A percentile compares a stretch with the other conserved stretches of the same genome.
These are phyloP conservation scores for Beverwykella pulmonaria DNA, from an alignment of 495 filamentous ascomycete species.

Conservation along the genomic window DNA sequence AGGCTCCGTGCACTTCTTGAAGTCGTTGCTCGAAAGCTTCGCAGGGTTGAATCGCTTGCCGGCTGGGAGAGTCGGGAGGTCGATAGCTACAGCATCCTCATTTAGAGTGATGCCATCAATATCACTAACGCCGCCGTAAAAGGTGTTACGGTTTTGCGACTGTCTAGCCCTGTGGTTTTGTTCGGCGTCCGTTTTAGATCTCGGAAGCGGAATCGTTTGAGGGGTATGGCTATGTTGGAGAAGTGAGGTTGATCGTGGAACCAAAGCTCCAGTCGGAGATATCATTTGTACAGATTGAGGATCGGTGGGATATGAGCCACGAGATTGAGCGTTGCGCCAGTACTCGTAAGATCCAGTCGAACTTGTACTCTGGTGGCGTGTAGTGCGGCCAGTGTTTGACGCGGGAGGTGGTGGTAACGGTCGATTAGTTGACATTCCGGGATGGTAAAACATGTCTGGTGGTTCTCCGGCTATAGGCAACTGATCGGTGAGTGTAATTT, in stretches of 20 bases:
- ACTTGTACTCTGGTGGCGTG: conserved; percentile 20
- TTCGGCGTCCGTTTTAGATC: conserved; percentile 94
- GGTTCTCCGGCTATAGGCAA: conserved; percentile 64
- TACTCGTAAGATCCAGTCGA: conserved; percentile 32
- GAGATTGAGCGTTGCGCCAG: conserved; percentile 32
- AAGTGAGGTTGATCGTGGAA: conserved; percentile 86
- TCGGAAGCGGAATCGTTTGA: conserved; percentile 74
- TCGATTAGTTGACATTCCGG: conserved; percentile 64
- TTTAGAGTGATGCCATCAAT: conserved; percentile 50
- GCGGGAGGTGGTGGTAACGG: conserved; percentile 80
- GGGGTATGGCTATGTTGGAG: conserved; percentile 80
- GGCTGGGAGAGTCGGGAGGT: conserved; percentile 53
- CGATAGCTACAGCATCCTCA: conserved; percentile 54
- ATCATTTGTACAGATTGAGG: conserved; percentile 35
- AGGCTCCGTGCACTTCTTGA: conserved; percentile 82
- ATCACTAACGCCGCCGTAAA: conserved; percentile 46
- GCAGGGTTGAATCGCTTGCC: conserved; percentile 70
- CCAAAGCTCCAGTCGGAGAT: conserved; percentile 41
- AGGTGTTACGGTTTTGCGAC: conserved; percentile 51
- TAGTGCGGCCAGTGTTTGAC: conserved; percentile 27
- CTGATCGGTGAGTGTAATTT: conserved; percentile 59
- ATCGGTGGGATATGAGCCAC: conserved; percentile 33
- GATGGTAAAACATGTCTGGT: conserved; percentile 93
- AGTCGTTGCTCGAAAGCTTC: conserved; percentile 82
- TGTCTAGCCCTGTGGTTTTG: conserved; percentile 57